These are phyloP conservation scores for Colletotrichum sojae DNA, from an alignment of 2,329 filamentous ascomycete genomes.

Conservation along the genomic window DNA sequence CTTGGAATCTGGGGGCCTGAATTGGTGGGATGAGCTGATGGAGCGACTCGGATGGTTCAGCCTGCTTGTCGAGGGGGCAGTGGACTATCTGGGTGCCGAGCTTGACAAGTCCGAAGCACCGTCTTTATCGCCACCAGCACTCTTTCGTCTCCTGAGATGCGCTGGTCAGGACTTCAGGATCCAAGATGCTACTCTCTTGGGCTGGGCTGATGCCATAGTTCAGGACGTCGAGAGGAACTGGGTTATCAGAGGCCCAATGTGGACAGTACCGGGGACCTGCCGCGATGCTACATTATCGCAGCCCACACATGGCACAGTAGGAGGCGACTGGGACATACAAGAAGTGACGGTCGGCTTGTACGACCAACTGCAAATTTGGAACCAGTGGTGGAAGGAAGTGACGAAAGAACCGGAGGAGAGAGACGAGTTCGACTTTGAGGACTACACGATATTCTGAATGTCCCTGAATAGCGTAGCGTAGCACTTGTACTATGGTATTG, in stretches of 20 bases:
- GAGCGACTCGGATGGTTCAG: constrained; percentile 13
- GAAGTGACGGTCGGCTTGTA: constrained; percentile 50
- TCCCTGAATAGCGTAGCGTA: constrained; percentile 2
- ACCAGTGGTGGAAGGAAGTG: constrained; percentile 49
- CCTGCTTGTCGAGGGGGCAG: constrained; percentile 22
- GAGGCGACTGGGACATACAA: constrained; percentile 49
- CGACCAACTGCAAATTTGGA: constrained; percentile 51
- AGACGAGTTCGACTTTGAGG: constrained; percentile 17
- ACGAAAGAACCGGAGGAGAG: not conserved
- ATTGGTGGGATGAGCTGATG: constrained; percentile 33
- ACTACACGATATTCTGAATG: constrained; percentile 32
- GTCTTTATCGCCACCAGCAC: constrained; percentile 14
- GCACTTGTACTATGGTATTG: not conserved
- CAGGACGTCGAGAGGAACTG: constrained; percentile 63
- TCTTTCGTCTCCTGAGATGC: constrained; percentile 43
- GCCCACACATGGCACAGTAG: constrained; percentile 52
- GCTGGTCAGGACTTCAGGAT: constrained; percentile 15
- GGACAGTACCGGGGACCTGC: constrained; percentile 57
- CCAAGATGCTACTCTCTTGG: constrained; percentile 51
- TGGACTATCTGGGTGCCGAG: constrained; percentile 31
- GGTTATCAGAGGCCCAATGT: constrained; percentile 50
- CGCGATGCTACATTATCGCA: constrained; percentile 50
- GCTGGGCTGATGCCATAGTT: constrained; percentile 59
- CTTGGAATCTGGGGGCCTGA: constrained; percentile 5
- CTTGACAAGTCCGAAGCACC: constrained; percentile 9